Evolutionary conservation across 345 rosid genomes (phyloP), one percentile per base, ranked within the genome.

Genomic region (Aethionema arabicum): DNA sequence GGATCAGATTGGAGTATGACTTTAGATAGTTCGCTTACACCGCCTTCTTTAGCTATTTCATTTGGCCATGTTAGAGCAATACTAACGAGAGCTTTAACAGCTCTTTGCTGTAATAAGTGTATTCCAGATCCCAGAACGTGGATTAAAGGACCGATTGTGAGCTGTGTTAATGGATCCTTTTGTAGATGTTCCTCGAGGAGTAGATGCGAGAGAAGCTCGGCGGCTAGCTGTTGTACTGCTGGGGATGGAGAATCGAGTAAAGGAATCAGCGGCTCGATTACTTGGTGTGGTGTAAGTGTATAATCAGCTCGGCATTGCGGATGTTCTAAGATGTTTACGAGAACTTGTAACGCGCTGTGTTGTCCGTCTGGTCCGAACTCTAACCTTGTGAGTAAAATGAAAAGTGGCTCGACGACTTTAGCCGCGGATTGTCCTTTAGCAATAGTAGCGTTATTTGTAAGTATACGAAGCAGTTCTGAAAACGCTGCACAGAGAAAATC

Each of bases 1-100:
- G 93, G 95, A 79, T 91, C 98, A 48, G 96, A 90, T 78, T 86
- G 98, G 61, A 95, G 73, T 70, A 95, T 85, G 60, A 95, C 92
- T 79, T 83, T 88, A 32, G 98, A 90, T 49, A 90, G 81, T 81
- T 95, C 99, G 58, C 66, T 60, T 56, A 90, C 98, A 44, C 99
- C 99, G 46, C 98, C 96, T 71, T 90, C 98, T 74, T 90, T 90
- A 30, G 96, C 98, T 61, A 95, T 88, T 70, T 88, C 99, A 61
- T 88, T 90, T 37, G 99, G 93, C 95, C 98, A 90, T 8, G 77
- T 75, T 8, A 86, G 73, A 11, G 99, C 86, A 77, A 95, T 80
- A 76, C 98, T 82, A 60, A 86, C 91, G 60, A 95, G 95, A 60
- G 98, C 99, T 82, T 91, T 95, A 42, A 91, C 88, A 56, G 96